A percentile compares a stretch with the other conserved stretches of the same genome.
These are phyloP conservation scores for Wakefieldia striispora DNA, from an alignment of 768 basidiomycete species.

Conservation along the genomic window DNA sequence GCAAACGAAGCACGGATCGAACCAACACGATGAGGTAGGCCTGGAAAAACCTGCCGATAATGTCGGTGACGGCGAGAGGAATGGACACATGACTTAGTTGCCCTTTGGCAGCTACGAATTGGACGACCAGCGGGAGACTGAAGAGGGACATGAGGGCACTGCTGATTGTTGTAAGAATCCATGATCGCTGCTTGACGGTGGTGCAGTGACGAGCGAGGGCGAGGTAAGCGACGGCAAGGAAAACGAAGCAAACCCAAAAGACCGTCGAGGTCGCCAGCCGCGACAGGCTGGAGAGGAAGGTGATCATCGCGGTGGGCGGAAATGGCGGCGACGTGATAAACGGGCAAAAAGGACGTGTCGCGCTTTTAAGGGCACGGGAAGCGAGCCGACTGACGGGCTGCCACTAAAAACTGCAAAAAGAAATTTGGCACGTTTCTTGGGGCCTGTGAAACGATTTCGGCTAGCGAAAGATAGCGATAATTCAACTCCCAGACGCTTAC, in stretches of 20 bases:
- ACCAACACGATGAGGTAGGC: conserved; percentile 41
- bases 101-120: conserved; percentile 26
- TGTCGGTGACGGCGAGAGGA: conserved; percentile 20
- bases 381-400: conserved; percentile 9
- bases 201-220: conserved; percentile 30
- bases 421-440: conserved; percentile 24
- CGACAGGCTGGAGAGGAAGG: conserved; percentile 16
- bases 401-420: not conserved
- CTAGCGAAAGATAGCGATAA: conserved; percentile 15
- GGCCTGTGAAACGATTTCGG: conserved; percentile 22
- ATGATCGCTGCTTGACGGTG: conserved; percentile 43
- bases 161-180: conserved; percentile 44
- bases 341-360: conserved; percentile 5
- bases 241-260: conserved; percentile 20
- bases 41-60: conserved; percentile 42
- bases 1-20: conserved; percentile 12
- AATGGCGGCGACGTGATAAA: conserved; percentile 22
- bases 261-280: conserved; percentile 20
- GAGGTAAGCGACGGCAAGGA: conserved; percentile 28
- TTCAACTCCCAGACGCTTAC: conserved; percentile 4
- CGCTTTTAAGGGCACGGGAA: conserved; percentile 24
- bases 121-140: conserved; percentile 40
- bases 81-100: conserved; percentile 25
- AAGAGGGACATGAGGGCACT: conserved; percentile 40
- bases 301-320: conserved; percentile 22